Evolutionary conservation across 768 basidiomycete genomes (phyloP).

Genomic region (Pleurotus tuoliensis): DNA sequence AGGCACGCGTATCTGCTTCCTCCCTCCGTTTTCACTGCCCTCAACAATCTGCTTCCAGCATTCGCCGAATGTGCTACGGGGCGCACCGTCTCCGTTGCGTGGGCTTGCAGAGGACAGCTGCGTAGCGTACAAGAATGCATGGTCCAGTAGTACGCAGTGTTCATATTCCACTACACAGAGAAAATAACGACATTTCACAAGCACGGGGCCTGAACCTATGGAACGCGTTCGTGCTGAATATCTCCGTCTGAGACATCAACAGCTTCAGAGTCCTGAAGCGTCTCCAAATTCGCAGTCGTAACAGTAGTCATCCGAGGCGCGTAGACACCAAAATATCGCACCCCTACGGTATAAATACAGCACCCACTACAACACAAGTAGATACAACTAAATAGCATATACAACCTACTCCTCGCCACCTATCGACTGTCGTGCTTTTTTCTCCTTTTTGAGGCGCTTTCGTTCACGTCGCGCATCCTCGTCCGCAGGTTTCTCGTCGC

Average conservation of each 20-base stretch:
- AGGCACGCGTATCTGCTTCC: constrained; percentile 36
- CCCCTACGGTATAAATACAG: constrained; percentile 5
- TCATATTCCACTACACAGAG: background rate
- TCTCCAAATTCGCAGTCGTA: no score
- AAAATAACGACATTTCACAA: constrained; percentile 20
- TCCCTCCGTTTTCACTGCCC: background rate
- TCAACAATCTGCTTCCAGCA: constrained; percentile 36
- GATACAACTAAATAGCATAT: background rate
- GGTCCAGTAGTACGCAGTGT: constrained; percentile 64
- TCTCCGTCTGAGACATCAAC: constrained; percentile 55
- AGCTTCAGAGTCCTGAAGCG: constrained; percentile 10
- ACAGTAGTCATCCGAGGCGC: background rate
- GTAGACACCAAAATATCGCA: background rate
- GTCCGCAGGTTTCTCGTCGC: constrained; percentile 35
- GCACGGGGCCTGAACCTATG: constrained; percentile 75
- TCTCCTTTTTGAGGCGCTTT: constrained; percentile 68
- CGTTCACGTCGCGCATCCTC: constrained; percentile 59
- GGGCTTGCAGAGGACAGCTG: constrained; percentile 74
- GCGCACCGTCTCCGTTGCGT: constrained; percentile 78
- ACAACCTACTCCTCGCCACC: constrained; percentile 24
- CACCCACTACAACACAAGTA: constrained; percentile 1
- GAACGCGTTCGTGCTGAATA: constrained; percentile 69
- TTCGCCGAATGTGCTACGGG: constrained; percentile 85
- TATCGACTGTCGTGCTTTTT: constrained; percentile 44
- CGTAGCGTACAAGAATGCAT: constrained; percentile 75